Evolutionary conservation across 2,329 filamentous ascomycete genomes (phyloP).

Genomic region (Fusarium metavorans): DNA sequence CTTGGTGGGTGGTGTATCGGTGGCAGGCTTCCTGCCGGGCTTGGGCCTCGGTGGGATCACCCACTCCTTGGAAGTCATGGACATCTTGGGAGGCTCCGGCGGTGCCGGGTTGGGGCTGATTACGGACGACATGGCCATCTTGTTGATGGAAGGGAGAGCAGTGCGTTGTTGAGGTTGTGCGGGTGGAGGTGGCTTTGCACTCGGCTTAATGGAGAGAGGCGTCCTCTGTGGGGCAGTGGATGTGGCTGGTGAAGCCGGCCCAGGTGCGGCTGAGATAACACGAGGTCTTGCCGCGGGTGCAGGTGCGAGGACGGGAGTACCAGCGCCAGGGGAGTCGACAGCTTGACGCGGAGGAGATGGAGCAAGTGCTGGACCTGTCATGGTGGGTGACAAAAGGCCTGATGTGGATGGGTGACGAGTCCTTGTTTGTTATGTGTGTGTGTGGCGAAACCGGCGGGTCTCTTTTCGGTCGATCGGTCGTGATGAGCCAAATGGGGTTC

Average conservation of each 20-base stretch:
- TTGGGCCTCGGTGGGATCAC: slow-evolving; percentile 85
- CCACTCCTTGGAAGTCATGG: slow-evolving; percentile 87
- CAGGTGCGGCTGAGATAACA: slow-evolving; percentile 41
- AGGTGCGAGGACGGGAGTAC: slow-evolving; percentile 28
- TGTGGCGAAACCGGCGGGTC: slow-evolving; percentile 35
- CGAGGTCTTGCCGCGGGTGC: slow-evolving; percentile 32
- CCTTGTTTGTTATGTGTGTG: slow-evolving; percentile 13
- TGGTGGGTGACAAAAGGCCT: slow-evolving; percentile 30
- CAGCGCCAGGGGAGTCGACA: slow-evolving; percentile 36
- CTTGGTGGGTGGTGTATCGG: slow-evolving; percentile 92
- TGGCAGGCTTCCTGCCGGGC: slow-evolving; percentile 93
- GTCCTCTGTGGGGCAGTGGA: slow-evolving; percentile 41
- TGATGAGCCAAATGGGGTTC: slow-evolving; percentile 32
- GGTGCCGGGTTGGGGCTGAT: slow-evolving; percentile 55
- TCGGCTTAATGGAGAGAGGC: slow-evolving; percentile 48
- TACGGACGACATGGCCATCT: slow-evolving; percentile 62
- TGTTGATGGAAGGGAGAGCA: slow-evolving; percentile 55
- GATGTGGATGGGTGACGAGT: slow-evolving; percentile 20
- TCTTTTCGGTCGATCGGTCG: slow-evolving; percentile 38
- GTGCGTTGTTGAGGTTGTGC: slow-evolving; percentile 48
- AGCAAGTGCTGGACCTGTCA: slow-evolving; percentile 39
- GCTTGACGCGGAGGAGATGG: slow-evolving; percentile 35
- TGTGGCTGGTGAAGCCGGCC: slow-evolving; percentile 40
- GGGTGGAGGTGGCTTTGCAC: slow-evolving; percentile 44
- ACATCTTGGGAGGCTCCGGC: slow-evolving; percentile 60